Evolutionary conservation across 495 filamentous ascomycete genomes (phyloP).

Genomic region (Thermothielavioides terrestris): DNA sequence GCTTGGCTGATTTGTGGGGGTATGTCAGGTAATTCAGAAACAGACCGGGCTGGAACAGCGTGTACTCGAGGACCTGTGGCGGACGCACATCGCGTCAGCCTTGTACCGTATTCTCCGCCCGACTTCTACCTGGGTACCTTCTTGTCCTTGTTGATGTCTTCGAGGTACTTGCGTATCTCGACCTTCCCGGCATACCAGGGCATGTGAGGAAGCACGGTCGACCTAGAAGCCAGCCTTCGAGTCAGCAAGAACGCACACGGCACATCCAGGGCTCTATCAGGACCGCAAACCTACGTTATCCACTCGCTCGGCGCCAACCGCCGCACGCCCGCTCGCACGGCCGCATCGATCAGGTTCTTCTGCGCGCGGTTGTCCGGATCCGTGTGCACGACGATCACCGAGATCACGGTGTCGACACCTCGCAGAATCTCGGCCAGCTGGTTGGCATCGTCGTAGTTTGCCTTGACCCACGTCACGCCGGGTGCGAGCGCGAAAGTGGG

Average conservation of each 20-base stretch:
- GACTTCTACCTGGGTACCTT: too few species aligned
- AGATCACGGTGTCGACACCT: slow-evolving; percentile 48
- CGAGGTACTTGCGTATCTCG: slow-evolving; percentile 40
- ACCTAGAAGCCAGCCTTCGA: background rate
- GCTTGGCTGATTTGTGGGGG: slow-evolving; percentile 41
- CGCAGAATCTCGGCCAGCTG: slow-evolving; percentile 31
- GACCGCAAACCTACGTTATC: slow-evolving; percentile 17
- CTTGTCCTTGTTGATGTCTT: slow-evolving; percentile 41
- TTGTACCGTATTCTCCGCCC: too few species aligned
- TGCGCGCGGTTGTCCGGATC: slow-evolving; percentile 31
- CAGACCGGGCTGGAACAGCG: slow-evolving; percentile 47
- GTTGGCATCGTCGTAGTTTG: slow-evolving; percentile 36
- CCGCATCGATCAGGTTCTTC: slow-evolving; percentile 45
- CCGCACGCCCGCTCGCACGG: slow-evolving; percentile 44
- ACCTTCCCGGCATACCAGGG: slow-evolving; percentile 45
- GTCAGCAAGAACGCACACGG: slow-evolving; percentile 5
- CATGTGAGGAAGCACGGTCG: slow-evolving; percentile 23
- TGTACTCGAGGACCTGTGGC: slow-evolving; percentile 42
- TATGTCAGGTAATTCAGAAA: slow-evolving; percentile 47
- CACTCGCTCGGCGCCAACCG: slow-evolving; percentile 46
- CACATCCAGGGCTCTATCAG: too few species aligned
- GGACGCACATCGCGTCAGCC: too few species aligned
- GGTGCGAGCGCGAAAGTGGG: slow-evolving; percentile 4
- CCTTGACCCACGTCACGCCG: slow-evolving; percentile 29
- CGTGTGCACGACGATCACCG: slow-evolving; percentile 36